These are phyloP conservation scores for Xylaria multiplex DNA, from an alignment of 2,329 filamentous ascomycete genomes.

Conservation along the genomic window DNA sequence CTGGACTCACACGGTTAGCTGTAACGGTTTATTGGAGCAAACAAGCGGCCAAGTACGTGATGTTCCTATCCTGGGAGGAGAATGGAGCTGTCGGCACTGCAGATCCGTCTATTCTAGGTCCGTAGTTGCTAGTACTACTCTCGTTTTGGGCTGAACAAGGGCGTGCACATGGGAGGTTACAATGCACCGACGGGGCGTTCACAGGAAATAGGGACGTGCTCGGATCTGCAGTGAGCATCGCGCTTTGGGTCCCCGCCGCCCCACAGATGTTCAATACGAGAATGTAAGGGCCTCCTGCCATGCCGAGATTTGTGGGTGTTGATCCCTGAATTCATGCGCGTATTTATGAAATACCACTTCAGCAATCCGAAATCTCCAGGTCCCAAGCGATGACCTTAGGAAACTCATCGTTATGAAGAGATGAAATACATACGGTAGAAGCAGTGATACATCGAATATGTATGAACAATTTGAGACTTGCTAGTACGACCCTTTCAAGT, in stretches of 20 bases:
- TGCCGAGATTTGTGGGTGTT: conserved; percentile 9
- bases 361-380: neutral
- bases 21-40: conserved; percentile 38
- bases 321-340: conserved; percentile 2
- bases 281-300: conserved; percentile 18
- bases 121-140: conserved; percentile 28
- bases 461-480: neutral
- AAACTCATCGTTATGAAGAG: neutral
- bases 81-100: conserved; percentile 31
- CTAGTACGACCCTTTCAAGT: neutral
- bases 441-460: neutral
- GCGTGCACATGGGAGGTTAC: conserved; percentile 7
- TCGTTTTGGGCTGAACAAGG: conserved; percentile 19
- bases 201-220: conserved; percentile 6
- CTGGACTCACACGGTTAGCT: conserved; percentile 36
- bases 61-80: conserved; percentile 31
- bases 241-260: conserved; percentile 19
- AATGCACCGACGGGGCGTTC: conserved; percentile 10
- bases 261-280: conserved; percentile 30
- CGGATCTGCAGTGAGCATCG: conserved; percentile 8
- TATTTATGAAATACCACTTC: neutral
- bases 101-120: conserved; percentile 34
- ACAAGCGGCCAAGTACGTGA: conserved; percentile 32
- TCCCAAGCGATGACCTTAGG: neutral
- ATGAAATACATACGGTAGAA: neutral